A percentile compares a stretch with the other conserved stretches of the same genome.
Conservation (phyloP, 2,329 filamentous ascomycete genomes). For the Trichoderma afroharzianum region DNA sequence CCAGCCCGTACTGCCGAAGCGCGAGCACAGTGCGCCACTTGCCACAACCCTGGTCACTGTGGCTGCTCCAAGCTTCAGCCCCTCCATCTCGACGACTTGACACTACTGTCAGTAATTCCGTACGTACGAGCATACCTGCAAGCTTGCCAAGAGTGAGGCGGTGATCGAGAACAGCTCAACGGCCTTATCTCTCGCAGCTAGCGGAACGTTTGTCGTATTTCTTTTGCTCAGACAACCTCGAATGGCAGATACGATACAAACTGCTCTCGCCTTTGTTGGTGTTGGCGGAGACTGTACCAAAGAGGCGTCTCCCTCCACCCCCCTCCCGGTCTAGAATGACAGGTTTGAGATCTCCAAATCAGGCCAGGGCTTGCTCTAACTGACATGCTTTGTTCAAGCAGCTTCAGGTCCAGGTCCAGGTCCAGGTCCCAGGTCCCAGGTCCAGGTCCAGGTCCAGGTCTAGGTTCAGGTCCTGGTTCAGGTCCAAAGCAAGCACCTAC, state of each 20-base stretch:
- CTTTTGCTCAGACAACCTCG: neutral
- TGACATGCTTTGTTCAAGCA: neutral
- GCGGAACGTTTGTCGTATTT: neutral
- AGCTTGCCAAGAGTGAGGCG: neutral
- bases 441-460: neutral
- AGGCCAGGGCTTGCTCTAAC: neutral
- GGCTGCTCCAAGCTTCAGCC: constrained; percentile 13
- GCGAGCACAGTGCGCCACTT: neutral
- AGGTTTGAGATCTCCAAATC: constrained; percentile 7
- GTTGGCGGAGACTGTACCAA: neutral
- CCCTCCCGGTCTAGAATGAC: neutral
- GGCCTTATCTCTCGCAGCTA: neutral
- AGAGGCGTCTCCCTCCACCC: neutral
- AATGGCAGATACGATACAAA: neutral
- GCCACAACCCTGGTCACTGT: neutral
- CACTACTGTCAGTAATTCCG: neutral
- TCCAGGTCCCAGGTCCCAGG: neutral
- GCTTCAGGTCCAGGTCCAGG: neutral
- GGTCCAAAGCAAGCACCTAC: neutral
- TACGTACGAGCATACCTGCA: too few species aligned
- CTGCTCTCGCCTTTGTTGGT: neutral
- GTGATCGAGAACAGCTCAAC: neutral
- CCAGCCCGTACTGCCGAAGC: neutral
- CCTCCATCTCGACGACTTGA: neutral
- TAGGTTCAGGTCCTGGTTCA: neutral